Evolutionary conservation across 1,139 yeast genomes (phyloP), one percentile per base, ranked within the genome.

Genomic region (Yamadazyma pseudoaaseri): DNA sequence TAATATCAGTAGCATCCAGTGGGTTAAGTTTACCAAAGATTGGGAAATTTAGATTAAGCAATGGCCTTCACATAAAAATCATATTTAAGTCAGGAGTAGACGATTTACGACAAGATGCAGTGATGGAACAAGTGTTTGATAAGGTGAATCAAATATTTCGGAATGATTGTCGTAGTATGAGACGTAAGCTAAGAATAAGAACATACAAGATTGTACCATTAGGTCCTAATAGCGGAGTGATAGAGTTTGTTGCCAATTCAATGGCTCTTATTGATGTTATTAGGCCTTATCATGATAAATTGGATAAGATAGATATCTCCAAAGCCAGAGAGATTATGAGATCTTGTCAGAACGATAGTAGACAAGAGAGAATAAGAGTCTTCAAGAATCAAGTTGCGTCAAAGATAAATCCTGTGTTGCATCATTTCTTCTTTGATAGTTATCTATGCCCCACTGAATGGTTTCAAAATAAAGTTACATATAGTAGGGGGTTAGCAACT

Each of bases 91-190:
- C 87, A 18, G 90, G 95, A 4, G 75, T 86, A 5, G 98, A 94
- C 58, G 98, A 94, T 58, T 61, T 92, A 36, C 66, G 98, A 36
- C 98, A 94, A 57, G 99, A 94, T 58, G 86, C 95, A 0, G 86
- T 92, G 41, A 94, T 94, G 98, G 95, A 90, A 54, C 98, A 92
- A 53, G 97, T 92, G 1, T 94, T 94, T 56, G 83, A 73, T 17
- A 86, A 89, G 52, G 96, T 89, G 13, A 87, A 90, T 50, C 61
- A 66, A n/a, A 73, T 90, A 27, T 71, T 92, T 40, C 56, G 49
- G 11, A 66, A 65, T 22, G 79, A 85, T 49, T 67, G 71, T 33
- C 76, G 74, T 27, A 72, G 95, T 0, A 56, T 79, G 22, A 70
- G 62, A 31, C 58, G 92, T 12, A 60, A 69, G 1, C 61, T 92